Base-by-base conservation (phyloP, 306 rosid genomes). In the Vigna angularis region DNA sequence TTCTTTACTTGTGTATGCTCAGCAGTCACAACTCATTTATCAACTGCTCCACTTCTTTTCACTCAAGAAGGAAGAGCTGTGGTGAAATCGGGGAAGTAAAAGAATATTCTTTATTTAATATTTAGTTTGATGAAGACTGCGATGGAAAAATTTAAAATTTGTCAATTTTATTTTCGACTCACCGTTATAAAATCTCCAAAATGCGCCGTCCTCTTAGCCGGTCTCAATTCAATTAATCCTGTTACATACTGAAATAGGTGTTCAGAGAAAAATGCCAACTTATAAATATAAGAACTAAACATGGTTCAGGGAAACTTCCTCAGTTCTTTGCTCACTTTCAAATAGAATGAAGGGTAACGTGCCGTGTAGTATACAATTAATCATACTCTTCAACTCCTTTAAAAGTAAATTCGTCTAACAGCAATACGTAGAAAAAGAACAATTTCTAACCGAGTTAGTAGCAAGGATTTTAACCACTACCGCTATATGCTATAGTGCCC, bases 401-500 rank as follows among this genome's bases (percentile, higher is more conserved):
- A 15, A 58, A 48, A 30, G 5, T 3, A 7, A 62, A 64, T 1
- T 0, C 47, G 36, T 64, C 49, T 8, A 22, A 36, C 47, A 24
- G 15, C n/a, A 81, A 38, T 4, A n/a, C 48, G 5, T 8, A 17
- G 72, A 82, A 51, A 42, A 66, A 20, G 13, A 76, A 62, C 52
- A 18, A 50, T 36, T 64, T 50, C 75, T 61, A 36, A 17, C n/a
- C 63, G 47, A 32, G 44, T 64, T 5, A 40, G 59, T n/a, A 32
- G 63, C 63, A 44, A 17, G 74, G 63, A 22, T 52, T 47, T 34
- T 51, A 34, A 63, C 10, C n/a, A 74, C 40, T 42, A 67, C 32
- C 7, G 58, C 47, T 36, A 66, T 56, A 79, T 73, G 65, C 78
- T 78, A 51, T 9, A 38, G 56, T 22, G 28, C 67, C 67, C 26